Evolutionary conservation across 306 rosid genomes (phyloP).

Genomic region (Hippophae tibetana): DNA sequence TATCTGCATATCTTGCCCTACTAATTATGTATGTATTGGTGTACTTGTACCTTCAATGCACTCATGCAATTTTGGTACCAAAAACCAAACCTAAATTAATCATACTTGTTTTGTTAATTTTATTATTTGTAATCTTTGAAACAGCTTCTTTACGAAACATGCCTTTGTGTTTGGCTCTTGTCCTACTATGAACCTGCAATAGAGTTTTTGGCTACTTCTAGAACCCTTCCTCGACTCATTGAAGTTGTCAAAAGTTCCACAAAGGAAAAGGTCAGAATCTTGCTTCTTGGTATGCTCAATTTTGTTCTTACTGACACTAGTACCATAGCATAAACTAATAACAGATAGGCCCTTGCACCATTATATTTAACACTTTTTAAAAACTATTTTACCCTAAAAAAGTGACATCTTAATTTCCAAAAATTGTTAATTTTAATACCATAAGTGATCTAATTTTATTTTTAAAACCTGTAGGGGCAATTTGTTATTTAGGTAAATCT

Average conservation of each 20-base stretch:
- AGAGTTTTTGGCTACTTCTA: slow-evolving; percentile 85
- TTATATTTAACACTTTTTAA: no score
- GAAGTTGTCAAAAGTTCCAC: slow-evolving; percentile 91
- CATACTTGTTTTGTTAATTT: slow-evolving; percentile 7
- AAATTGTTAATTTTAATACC: no score
- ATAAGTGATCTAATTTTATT: no score
- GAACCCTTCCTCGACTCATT: slow-evolving; percentile 78
- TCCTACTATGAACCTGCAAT: slow-evolving; percentile 94
- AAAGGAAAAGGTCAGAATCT: slow-evolving; percentile 78
- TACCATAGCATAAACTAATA: slow-evolving; percentile 4
- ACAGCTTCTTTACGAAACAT: slow-evolving; percentile 93
- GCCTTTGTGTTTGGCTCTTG: slow-evolving; percentile 90
- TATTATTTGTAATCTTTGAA: slow-evolving; percentile 25
- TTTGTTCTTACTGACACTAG: slow-evolving; percentile 11
- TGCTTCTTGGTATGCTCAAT: slow-evolving; percentile 12
- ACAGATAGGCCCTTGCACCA: no score
- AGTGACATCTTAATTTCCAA: no score
- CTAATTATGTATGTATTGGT: slow-evolving; percentile 16
- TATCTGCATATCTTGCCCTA: slow-evolving; percentile 5
- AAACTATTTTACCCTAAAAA: no score
- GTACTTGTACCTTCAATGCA: slow-evolving; percentile 6
- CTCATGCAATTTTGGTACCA: slow-evolving; percentile 5
- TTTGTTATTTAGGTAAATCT: no score
- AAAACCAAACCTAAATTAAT: not conserved
- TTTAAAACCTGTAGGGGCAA: no score